Base-by-base conservation (phyloP, 1,284 basidiomycete species). In the Fistulinella staudtii region DNA sequence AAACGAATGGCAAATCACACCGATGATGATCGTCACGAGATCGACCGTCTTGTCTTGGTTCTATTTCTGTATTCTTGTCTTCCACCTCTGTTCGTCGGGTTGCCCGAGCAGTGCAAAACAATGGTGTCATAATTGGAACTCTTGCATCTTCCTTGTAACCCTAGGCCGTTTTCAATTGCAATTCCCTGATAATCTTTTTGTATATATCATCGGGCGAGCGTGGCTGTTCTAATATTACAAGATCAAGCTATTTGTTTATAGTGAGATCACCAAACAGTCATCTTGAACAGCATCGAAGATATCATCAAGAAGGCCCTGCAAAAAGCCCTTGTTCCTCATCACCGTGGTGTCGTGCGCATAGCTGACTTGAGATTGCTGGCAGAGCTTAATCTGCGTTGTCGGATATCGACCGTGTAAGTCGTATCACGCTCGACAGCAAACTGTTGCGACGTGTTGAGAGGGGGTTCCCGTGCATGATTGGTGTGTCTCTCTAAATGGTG, bases 1-100 rank as follows among this genome's bases (percentile, higher is more conserved):
- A 69, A 47, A 45, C 60, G 9, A 69, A 67, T 28, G 65, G 56
- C 54, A 70, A 69, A 38, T 31, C 54, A 3, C 43, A 47, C 41
- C 56, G 65, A 48, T 67, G 53, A 62, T 45, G 28, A 20, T 40
- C 31, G 28, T 27, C 41, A 39, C n/a, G n/a, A n/a, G 25, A 41
- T 42, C 35, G 27, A 42, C 14, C 43, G 38, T 40, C 36, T 35
- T 34, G 17, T 35, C 28, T 57, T 44, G 39, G 9, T 36, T 41
- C 33, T 29, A 35, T 43, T 46, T 44, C 38, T 33, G 38, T 52
- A 17, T 47, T 50, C 41, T 29, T 47, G 22, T 33, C 29, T 33
- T 33, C 6, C 34, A 21, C 39, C 44, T 45, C 57, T 50, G 34
- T 58, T 39, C 47, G 53, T 55, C 41, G 39, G 44, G 39, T 46